Evolutionary conservation across 2,329 filamentous ascomycete species (phyloP).

Genomic region (Colletotrichum chlorophyti): DNA sequence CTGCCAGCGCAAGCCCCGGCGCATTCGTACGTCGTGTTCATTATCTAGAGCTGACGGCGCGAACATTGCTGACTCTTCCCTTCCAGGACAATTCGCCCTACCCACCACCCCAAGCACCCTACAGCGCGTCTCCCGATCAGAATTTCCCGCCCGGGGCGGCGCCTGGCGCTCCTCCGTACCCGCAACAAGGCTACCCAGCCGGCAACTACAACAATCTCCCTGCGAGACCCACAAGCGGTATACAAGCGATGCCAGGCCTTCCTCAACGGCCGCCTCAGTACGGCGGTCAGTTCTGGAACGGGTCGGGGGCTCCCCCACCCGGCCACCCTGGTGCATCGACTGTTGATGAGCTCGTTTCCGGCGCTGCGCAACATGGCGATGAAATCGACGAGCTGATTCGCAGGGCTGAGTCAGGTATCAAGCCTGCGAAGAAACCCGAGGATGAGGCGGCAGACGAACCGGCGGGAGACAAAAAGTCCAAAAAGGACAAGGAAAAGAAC

Average conservation of each 20-base stretch:
- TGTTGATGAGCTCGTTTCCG: conserved; percentile 44
- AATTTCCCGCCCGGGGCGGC: conserved; percentile 39
- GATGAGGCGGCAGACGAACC: conserved; percentile 45
- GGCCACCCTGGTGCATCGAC: conserved; percentile 43
- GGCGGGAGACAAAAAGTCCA: conserved; percentile 66
- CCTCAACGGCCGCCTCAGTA: conserved; percentile 53
- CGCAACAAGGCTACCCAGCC: conserved; percentile 19
- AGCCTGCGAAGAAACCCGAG: conserved; percentile 50
- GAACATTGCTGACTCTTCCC: conserved; percentile 30
- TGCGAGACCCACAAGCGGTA: conserved; percentile 50
- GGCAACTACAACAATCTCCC: conserved; percentile 43
- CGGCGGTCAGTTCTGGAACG: conserved; percentile 39
- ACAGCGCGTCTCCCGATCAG: conserved; percentile 39
- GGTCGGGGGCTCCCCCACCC: conserved; percentile 32
- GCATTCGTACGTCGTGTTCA: conserved; percentile 61
- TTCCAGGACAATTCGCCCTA: conserved; percentile 47
- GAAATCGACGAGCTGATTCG: conserved; percentile 72
- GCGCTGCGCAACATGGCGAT: conserved; percentile 55
- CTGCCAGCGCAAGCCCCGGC: conserved; percentile 53
- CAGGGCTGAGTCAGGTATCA: conserved; percentile 68
- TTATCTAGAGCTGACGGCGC: background rate
- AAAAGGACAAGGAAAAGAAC: conserved; percentile 74
- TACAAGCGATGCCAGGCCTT: conserved; percentile 46
- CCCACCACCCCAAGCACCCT: conserved; percentile 41
- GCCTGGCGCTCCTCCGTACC: conserved; percentile 29